Evolutionary conservation across 257 asterid species (phyloP), one percentile per base, ranked within the genome.

Genomic region (Asclepias syriaca): DNA sequence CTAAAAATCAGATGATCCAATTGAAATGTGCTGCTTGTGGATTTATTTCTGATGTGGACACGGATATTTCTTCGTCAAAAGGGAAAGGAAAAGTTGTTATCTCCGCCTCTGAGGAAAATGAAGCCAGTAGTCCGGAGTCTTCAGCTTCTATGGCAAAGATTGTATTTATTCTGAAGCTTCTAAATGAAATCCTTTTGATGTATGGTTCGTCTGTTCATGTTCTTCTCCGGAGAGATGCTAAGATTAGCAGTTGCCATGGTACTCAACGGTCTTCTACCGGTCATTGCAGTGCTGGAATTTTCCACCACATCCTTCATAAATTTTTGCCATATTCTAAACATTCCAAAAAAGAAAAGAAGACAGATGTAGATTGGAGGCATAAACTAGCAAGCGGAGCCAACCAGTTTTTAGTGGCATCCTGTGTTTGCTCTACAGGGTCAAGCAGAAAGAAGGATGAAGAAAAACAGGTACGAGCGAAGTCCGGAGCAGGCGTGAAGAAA

Each of bases 341-440:
- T 72, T 74, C 79, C 32, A 86, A 76, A 69, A 93, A 90, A 83
- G 98, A 93, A 72, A 87, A 81, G 80, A 93, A 89, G 84, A 68
- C 84, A 37, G 97, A 90, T 78, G 93, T 86, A 61, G 98, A 89
- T 85, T 93, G 98, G 98, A 93, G 90, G 87, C 95, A 93, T 66
- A 93, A 93, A 81, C 88, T 93, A 75, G 88, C 98, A 32, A 87
- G 89, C 85, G 87, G 88, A 81, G 91, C 93, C 60, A 88, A 87
- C 82, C 97, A 93, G 83, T 93, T 93, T 77, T 80, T 93, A 68
- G 97, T 93, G 61, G 95, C 98, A 56, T 86, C 97, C 37, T 89
- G 96, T 85, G 98, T 87, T 82, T 97, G 97, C 58, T 93, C 97
- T 32, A 74, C 89, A 11, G 98, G 90, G 84, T 92, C 97, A 9